These are phyloP conservation scores for Starmerella floricola DNA, from an alignment of 805 yeast species.

Conservation along the genomic window DNA sequence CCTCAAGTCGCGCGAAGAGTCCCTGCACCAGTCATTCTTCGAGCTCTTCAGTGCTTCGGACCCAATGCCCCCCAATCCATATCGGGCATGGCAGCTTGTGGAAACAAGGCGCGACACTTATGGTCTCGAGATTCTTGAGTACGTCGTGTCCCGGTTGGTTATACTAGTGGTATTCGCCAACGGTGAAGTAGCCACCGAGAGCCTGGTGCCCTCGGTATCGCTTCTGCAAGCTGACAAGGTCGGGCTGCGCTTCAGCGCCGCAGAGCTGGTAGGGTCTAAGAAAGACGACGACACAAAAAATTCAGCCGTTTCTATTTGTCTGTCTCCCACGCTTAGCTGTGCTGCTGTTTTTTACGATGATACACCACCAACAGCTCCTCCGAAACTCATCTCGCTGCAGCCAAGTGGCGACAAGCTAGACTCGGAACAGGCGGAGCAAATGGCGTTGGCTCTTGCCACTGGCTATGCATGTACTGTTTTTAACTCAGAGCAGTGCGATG, in stretches of 20 bases:
- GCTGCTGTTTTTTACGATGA: conserved; percentile 6
- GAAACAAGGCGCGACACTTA: not conserved
- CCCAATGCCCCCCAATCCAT: conserved; percentile 14
- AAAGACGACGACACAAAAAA: not conserved
- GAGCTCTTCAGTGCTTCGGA: conserved; percentile 15
- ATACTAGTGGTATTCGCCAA: conserved; percentile 16
- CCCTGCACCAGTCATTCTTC: conserved; percentile 20
- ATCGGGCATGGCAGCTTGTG: conserved; percentile 8
- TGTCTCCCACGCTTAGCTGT: conserved; percentile 27
- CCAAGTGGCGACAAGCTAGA: not conserved
- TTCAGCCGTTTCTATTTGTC: conserved; percentile 19
- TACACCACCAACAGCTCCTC: not conserved
- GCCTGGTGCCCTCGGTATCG: conserved; percentile 15
- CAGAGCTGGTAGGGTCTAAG: conserved; percentile 3
- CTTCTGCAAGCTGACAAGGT: conserved; percentile 10
- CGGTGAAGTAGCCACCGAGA: conserved; percentile 21
- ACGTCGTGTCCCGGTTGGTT: conserved; percentile 17
- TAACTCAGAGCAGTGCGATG: conserved; percentile 55
- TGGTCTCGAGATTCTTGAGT: conserved; percentile 10
- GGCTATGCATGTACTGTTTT: conserved; percentile 62
- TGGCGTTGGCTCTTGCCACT: conserved; percentile 49
- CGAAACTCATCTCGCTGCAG: not conserved
- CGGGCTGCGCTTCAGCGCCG: conserved; percentile 11
- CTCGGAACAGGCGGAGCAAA: conserved; percentile 2
- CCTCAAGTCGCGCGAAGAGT: conserved; percentile 8